These are phyloP conservation scores for Salicornia ramosissima DNA, from an alignment of 148 eudicot species.

Conservation along the genomic window DNA sequence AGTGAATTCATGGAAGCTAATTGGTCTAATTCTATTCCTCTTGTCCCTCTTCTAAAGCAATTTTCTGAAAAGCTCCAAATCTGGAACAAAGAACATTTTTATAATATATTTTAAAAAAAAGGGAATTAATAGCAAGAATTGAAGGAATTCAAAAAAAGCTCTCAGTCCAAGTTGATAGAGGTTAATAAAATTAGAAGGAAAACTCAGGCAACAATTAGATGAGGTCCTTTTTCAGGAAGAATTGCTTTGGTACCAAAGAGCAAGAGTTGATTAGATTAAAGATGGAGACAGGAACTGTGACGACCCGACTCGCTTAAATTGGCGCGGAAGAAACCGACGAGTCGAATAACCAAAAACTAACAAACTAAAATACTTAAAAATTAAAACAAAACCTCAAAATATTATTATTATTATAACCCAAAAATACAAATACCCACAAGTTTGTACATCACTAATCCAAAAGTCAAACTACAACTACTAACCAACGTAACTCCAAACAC, in stretches of 20 bases:
- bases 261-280: neutral
- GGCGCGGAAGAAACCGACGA: no score
- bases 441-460: no score
- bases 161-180: accelerated
- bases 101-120: neutral
- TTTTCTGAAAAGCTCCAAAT: neutral
- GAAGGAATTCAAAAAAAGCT: neutral
- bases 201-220: neutral
- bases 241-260: neutral
- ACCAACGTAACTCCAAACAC: no score
- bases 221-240: neutral
- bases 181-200: neutral
- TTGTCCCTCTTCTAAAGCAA: neutral
- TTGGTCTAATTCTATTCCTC: accelerated
- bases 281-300: neutral
- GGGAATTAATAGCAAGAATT: neutral
- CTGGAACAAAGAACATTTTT: neutral
- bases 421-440: no score
- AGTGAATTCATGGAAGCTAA: neutral
- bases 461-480: no score
- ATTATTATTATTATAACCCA: no score
- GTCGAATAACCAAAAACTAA: no score
- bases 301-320: no score
- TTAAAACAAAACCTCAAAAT: no score
- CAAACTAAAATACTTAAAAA: no score